These are phyloP conservation scores for Inga leiocalycina DNA, from an alignment of 306 rosid genomes.

Conservation along the genomic window DNA sequence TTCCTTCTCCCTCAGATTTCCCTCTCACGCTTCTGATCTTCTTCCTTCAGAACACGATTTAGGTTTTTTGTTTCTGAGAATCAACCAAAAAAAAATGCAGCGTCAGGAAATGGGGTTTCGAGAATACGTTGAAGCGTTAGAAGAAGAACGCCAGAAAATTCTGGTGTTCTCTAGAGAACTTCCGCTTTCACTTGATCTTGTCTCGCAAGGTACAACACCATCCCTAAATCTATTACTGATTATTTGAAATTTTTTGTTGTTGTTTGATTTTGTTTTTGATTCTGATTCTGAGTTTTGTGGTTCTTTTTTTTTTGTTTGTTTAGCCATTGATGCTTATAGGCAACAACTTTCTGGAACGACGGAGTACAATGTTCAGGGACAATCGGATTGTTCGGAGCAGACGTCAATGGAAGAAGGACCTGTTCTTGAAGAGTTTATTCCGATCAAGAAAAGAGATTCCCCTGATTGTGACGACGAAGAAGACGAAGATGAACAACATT, in stretches of 20 bases:
- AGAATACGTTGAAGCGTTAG: constrained; percentile 65
- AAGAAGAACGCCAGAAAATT: constrained; percentile 67
- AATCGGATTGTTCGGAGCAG: constrained; percentile 83
- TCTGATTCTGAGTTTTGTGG: not conserved
- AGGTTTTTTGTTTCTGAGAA: not conserved
- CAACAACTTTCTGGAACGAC: constrained; percentile 61
- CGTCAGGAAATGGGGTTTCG: constrained; percentile 48
- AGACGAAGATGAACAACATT: constrained; percentile 45
- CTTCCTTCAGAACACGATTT: not conserved
- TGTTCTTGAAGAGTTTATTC: constrained; percentile 85
- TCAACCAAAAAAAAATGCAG: constrained; percentile 59
- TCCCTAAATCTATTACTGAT: not conserved
- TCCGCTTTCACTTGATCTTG: constrained; percentile 84
- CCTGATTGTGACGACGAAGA: constrained; percentile 36
- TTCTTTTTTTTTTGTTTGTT: not conserved
- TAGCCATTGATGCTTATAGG: constrained; percentile 76
- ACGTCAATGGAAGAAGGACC: constrained; percentile 62
- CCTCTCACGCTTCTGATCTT: not conserved
- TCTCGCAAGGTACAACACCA: constrained; percentile 59
- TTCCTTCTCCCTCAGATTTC: constrained; percentile 21
- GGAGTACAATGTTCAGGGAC: constrained; percentile 68
- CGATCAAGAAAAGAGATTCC: constrained; percentile 53
- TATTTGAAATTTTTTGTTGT: not conserved
- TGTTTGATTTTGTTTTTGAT: not conserved
- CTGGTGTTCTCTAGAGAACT: constrained; percentile 76